These are phyloP conservation scores for Thielaviopsis euricoi DNA, from an alignment of 2,329 filamentous ascomycete genomes.

Conservation along the genomic window DNA sequence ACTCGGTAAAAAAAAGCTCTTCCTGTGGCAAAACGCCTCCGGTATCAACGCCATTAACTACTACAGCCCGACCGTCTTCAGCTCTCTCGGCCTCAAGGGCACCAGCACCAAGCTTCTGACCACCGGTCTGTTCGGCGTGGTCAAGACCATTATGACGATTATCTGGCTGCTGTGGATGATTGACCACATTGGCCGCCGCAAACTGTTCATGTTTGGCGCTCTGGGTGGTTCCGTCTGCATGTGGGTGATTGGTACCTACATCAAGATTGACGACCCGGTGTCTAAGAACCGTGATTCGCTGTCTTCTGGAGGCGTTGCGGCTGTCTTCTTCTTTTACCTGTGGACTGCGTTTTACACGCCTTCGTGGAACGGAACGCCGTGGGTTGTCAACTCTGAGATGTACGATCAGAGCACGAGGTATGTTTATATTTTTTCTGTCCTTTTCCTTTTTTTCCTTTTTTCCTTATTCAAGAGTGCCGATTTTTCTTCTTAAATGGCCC, in stretches of 20 bases:
- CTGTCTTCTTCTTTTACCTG: constrained; percentile 50
- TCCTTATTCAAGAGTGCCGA: too few species aligned
- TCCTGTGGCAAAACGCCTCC: constrained; percentile 60
- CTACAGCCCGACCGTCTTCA: constrained; percentile 48
- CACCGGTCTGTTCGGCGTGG: constrained; percentile 61
- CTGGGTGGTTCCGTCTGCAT: constrained; percentile 55
- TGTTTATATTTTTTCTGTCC: constrained; percentile 43
- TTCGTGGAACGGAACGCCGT: constrained; percentile 52
- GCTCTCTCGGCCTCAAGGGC: constrained; percentile 29
- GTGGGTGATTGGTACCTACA: constrained; percentile 36
- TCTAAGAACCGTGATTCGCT: constrained; percentile 21
- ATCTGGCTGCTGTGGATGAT: constrained; percentile 38
- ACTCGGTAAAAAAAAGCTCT: constrained; percentile 28
- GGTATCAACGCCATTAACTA: constrained; percentile 73
- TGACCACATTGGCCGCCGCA: constrained; percentile 53
- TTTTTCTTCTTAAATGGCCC: constrained; percentile 38
- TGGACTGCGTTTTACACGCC: constrained; percentile 55
- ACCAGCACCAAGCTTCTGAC: constrained; percentile 34
- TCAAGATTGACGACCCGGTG: constrained; percentile 34
- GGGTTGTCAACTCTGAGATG: constrained; percentile 55
- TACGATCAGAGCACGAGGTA: constrained; percentile 18
- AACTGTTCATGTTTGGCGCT: constrained; percentile 51
- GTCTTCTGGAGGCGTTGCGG: constrained; percentile 41
- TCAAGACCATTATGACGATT: constrained; percentile 41
- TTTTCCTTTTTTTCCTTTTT: constrained; percentile 39